Evolutionary conservation across 441 rosid genomes (phyloP).

Genomic region (Rhodomyrtus psidioides): DNA sequence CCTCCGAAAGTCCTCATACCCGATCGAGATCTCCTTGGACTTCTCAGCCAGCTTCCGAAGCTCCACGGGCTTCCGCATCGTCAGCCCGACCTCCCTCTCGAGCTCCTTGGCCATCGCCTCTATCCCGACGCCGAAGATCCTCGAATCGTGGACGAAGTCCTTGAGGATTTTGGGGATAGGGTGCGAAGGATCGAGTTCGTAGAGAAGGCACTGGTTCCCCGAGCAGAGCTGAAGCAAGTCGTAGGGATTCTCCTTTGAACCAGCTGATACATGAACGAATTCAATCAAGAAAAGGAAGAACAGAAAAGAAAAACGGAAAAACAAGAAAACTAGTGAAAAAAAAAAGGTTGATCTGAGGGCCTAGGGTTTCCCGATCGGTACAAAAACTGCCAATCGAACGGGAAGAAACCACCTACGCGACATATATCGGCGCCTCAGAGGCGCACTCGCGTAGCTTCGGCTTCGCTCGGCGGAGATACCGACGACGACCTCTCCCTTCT

Average conservation of each 20-base stretch:
- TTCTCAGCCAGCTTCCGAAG: background rate
- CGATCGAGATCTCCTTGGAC: background rate
- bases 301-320: background rate
- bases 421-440: background rate
- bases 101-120: background rate
- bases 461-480: background rate
- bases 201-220: background rate
- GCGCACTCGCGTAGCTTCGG: background rate
- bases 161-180: background rate
- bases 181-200: background rate
- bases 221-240: background rate
- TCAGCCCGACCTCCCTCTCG: background rate
- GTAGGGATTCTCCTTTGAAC: background rate
- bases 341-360: background rate
- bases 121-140: background rate
- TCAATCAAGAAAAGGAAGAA: background rate
- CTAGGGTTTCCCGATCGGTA: background rate
- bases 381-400: background rate
- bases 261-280: background rate
- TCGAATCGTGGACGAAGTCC: background rate
- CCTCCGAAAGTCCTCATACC: background rate
- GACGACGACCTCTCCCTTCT: background rate
- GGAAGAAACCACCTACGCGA: background rate
- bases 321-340: background rate
- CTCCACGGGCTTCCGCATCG: background rate